Evolutionary conservation across 805 yeast genomes (phyloP).

Genomic region (Cyberlindnera subsufficiens): DNA sequence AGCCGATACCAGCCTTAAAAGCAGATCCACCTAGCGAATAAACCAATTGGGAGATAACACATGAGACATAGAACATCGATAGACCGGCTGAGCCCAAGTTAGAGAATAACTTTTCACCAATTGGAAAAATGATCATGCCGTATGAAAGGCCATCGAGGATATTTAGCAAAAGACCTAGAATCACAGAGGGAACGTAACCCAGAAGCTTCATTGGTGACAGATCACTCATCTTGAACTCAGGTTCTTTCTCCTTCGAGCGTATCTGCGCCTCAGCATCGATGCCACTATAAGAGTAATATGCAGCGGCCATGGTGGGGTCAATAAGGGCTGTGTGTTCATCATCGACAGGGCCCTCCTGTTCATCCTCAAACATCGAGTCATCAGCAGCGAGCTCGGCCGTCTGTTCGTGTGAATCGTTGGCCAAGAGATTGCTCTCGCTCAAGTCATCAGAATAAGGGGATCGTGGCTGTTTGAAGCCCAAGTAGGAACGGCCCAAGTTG

Average conservation of each 20-base stretch:
- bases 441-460: not conserved
- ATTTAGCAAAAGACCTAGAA: conserved; percentile 78
- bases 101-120: conserved; percentile 73
- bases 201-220: conserved; percentile 12
- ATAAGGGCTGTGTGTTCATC: conserved; percentile 7
- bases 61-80: conserved; percentile 90
- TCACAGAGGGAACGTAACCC: conserved; percentile 62
- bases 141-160: conserved; percentile 90
- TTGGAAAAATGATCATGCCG: conserved; percentile 96
- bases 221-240: conserved; percentile 10
- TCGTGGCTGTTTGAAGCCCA: conserved; percentile 18
- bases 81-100: conserved; percentile 82
- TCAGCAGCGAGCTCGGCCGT: conserved; percentile 54
- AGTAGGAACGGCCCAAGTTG: conserved; percentile 20
- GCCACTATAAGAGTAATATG: conserved; percentile 8
- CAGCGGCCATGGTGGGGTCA: conserved; percentile 5
- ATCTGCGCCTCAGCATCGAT: conserved; percentile 7
- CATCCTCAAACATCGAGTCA: conserved; percentile 35
- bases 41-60: conserved; percentile 83
- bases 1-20: conserved; percentile 87
- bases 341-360: not conserved
- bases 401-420: conserved; percentile 36
- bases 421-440: not conserved
- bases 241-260: not conserved
- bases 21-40: conserved; percentile 89